A percentile compares a stretch with the other conserved stretches of the same genome.
Evolutionary conservation across 768 basidiomycete species (phyloP).

Genomic region (Trametes sanguinea): DNA sequence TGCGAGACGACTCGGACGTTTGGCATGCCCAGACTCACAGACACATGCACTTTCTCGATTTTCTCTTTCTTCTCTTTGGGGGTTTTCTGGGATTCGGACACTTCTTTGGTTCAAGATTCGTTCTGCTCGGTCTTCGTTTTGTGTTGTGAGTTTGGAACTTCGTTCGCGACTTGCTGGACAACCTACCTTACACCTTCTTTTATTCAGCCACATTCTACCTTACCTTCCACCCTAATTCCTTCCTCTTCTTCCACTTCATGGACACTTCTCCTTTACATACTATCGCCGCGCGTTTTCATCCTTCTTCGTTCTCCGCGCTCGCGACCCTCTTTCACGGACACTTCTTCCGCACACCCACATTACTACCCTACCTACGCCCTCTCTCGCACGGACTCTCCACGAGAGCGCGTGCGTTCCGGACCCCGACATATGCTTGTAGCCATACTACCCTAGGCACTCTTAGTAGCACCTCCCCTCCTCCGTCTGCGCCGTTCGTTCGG

Average conservation of each 20-base stretch:
- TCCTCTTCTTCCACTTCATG: not conserved
- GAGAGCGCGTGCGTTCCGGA: slow-evolving; percentile 3
- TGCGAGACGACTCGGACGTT: not conserved
- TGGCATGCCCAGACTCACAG: not conserved
- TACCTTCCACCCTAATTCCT: not conserved
- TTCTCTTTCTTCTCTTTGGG: slow-evolving; percentile 1
- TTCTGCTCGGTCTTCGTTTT: slow-evolving; percentile 8
- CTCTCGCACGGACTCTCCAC: slow-evolving; percentile 15
- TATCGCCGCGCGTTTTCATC: slow-evolving; percentile 21
- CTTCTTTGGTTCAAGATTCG: not conserved
- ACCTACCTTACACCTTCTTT: slow-evolving; percentile 20
- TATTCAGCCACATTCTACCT: slow-evolving; percentile 2
- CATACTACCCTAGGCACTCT: slow-evolving; percentile 1
- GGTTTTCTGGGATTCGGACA: slow-evolving; percentile 18
- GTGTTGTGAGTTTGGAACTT: slow-evolving; percentile 5
- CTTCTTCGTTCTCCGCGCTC: not conserved
- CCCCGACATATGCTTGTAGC: slow-evolving; percentile 13
- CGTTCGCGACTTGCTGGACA: slow-evolving; percentile 26
- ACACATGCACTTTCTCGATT: slow-evolving; percentile 2
- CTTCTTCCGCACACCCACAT: slow-evolving; percentile 19
- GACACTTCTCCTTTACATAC: not conserved
- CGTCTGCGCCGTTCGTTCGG: not conserved
- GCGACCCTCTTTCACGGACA: slow-evolving; percentile 3
- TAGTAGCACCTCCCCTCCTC: not conserved
- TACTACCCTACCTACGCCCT: slow-evolving; percentile 20